A percentile compares a stretch with the other conserved stretches of the same genome.
Conservation (phyloP, 2,329 filamentous ascomycete species). For the Monilinia fructigena region DNA sequence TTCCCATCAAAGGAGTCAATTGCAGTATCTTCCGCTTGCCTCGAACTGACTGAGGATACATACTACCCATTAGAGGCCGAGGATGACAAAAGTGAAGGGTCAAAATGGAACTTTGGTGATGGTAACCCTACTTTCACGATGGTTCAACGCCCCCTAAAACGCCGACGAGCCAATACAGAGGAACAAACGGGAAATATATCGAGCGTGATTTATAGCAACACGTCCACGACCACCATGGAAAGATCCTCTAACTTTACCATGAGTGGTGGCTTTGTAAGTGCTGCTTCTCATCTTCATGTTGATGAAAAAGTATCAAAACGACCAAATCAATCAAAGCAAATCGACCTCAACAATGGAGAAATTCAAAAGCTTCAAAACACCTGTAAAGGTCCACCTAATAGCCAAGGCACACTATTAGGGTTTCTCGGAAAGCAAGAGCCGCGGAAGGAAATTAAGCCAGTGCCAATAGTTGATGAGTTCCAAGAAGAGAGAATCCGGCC, state of each 20-base stretch:
- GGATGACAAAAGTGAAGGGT: conserved; percentile 42
- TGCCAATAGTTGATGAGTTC: neutral
- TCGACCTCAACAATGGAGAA: conserved; percentile 5
- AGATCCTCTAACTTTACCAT: conserved; percentile 60
- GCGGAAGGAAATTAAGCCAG: neutral
- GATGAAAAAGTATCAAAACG: conserved; percentile 35
- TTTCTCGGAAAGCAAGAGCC: conserved; percentile 34
- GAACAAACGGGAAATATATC: conserved; percentile 25
- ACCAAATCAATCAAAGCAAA: conserved; percentile 31
- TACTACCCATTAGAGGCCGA: conserved; percentile 65
- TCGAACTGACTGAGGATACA: conserved; percentile 64
- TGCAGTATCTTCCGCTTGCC: conserved; percentile 46
- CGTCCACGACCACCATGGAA: conserved; percentile 62
- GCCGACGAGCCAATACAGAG: conserved; percentile 34
- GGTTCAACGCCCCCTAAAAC: conserved; percentile 33
- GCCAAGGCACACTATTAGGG: conserved; percentile 34
- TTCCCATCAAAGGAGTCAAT: conserved; percentile 52
- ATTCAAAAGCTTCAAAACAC: conserved; percentile 24
- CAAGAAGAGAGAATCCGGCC: neutral
- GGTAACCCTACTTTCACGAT: conserved; percentile 30
- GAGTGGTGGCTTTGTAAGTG: conserved; percentile 43
- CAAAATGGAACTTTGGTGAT: conserved; percentile 41
- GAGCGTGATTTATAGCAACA: conserved; percentile 37
- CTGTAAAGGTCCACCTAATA: conserved; percentile 24
- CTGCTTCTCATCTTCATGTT: conserved; percentile 37